Evolutionary conservation across 805 yeast species (phyloP).

Genomic region (Yamadazyma sp.): DNA sequence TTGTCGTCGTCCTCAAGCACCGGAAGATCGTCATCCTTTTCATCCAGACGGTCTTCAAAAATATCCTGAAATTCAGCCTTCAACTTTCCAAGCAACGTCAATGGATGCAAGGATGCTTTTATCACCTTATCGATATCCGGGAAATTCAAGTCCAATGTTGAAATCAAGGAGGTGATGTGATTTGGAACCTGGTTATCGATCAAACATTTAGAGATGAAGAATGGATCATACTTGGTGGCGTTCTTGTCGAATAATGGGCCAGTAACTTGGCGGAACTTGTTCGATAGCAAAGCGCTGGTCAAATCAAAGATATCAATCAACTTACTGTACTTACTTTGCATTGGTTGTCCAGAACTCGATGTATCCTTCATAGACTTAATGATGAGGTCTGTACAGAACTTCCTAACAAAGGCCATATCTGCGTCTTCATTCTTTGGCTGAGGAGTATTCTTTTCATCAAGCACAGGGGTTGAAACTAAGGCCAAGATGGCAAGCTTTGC

Average conservation of each 20-base stretch:
- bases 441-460: conserved; percentile 45
- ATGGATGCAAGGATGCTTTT: conserved; percentile 57
- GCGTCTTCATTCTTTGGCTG: conserved; percentile 58
- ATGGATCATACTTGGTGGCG: conserved; percentile 59
- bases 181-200: conserved; percentile 64
- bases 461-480: conserved; percentile 57
- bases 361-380: conserved; percentile 61
- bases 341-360: conserved; percentile 15
- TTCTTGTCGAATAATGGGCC: conserved; percentile 47
- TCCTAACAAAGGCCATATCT: conserved; percentile 70
- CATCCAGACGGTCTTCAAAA: conserved; percentile 46
- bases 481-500: conserved; percentile 63
- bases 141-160: conserved; percentile 70
- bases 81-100: conserved; percentile 56
- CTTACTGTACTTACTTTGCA: conserved; percentile 42
- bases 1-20: conserved; percentile 60
- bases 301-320: conserved; percentile 54
- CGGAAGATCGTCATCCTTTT: conserved; percentile 38
- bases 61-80: conserved; percentile 56
- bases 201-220: conserved; percentile 61
- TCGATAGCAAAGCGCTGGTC: conserved; percentile 43
- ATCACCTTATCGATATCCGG: conserved; percentile 63
- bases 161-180: conserved; percentile 57
- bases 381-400: conserved; percentile 68
- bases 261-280: conserved; percentile 39